phyloP scores from a whole-genome alignment of 768 basidiomycete genomes.

The Auricularia sp. region DNA sequence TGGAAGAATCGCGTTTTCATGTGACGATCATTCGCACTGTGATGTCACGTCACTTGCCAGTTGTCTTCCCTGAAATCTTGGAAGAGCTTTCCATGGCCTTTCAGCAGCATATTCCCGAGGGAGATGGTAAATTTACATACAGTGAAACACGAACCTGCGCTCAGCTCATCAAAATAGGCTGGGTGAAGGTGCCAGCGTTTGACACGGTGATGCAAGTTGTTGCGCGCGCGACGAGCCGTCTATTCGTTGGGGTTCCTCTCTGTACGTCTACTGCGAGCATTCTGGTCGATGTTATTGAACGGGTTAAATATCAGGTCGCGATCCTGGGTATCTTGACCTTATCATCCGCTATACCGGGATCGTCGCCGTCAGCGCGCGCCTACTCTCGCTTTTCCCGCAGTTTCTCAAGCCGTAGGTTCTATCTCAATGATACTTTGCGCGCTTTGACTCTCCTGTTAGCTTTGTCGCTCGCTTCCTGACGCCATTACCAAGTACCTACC shows the following conservation, averaged over 20 bases:
- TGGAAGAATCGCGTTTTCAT: neutral
- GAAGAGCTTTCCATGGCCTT: slow-evolving; percentile 6
- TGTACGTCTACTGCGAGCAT: slow-evolving; percentile 23
- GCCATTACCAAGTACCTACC: neutral
- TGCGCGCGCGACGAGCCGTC: slow-evolving; percentile 32
- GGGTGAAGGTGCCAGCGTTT: slow-evolving; percentile 23
- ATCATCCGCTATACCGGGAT: slow-evolving; percentile 23
- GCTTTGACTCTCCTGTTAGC: neutral
- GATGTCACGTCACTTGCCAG: neutral
- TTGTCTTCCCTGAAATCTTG: slow-evolving; percentile 6
- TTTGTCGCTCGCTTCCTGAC: neutral
- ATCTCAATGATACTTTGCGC: neutral
- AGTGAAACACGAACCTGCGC: neutral
- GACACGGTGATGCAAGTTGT: slow-evolving; percentile 25
- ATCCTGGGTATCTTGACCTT: slow-evolving; percentile 26
- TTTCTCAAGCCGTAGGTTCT: slow-evolving; percentile 20
- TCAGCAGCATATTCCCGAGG: neutral
- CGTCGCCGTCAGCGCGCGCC: slow-evolving; percentile 11
- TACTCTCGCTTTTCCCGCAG: slow-evolving; percentile 22
- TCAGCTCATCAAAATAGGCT: slow-evolving; percentile 11
- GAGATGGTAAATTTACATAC: neutral
- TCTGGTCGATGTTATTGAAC: neutral
- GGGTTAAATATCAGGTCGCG: slow-evolving; percentile 22
- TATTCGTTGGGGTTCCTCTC: slow-evolving; percentile 39
- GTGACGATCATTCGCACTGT: neutral